Percentiles rank a stretch among this genome's conserved stretches.
Evolutionary conservation across 169 alveolate genomes (phyloP).

Genomic region (Plasmodium inui): DNA sequence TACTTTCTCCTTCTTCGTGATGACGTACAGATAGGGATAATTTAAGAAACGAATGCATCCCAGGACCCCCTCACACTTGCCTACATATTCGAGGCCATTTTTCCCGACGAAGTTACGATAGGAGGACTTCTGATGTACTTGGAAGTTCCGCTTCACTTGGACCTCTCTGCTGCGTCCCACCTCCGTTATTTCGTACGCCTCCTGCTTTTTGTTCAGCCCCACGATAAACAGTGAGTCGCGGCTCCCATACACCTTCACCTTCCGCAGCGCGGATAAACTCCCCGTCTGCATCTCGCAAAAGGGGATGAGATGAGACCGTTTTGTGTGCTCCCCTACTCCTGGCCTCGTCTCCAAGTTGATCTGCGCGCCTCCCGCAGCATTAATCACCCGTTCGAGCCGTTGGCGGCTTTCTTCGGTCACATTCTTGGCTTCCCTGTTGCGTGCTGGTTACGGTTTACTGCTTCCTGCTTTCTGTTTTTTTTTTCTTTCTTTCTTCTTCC

Average conservation of each 20-base stretch:
- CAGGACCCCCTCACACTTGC: conserved; percentile 76
- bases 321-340: not conserved
- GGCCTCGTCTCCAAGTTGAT: too few relatives aligned
- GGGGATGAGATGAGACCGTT: not conserved
- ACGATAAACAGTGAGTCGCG: not conserved
- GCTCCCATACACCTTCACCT: conserved; percentile 12
- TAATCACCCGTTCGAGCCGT: not conserved
- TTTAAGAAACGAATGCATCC: conserved; percentile 77
- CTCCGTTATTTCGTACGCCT: conserved; percentile 11
- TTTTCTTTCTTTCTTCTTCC: not conserved
- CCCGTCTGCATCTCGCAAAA: not conserved
- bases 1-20: conserved; percentile 72
- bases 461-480: not conserved
- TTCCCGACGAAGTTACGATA: conserved; percentile 13
- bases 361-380: too few relatives aligned
- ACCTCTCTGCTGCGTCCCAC: not conserved
- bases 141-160: not conserved
- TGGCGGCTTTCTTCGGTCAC: not conserved
- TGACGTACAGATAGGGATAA: conserved; percentile 77
- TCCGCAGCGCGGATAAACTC: not conserved
- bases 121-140: not conserved
- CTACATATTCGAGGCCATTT: conserved; percentile 3
- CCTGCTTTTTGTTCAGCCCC: conserved; percentile 35
- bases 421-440: not conserved
- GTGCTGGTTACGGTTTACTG: not conserved